These are phyloP conservation scores for Fusarium setosum DNA, from an alignment of 2,329 filamentous ascomycete genomes.

Conservation along the genomic window DNA sequence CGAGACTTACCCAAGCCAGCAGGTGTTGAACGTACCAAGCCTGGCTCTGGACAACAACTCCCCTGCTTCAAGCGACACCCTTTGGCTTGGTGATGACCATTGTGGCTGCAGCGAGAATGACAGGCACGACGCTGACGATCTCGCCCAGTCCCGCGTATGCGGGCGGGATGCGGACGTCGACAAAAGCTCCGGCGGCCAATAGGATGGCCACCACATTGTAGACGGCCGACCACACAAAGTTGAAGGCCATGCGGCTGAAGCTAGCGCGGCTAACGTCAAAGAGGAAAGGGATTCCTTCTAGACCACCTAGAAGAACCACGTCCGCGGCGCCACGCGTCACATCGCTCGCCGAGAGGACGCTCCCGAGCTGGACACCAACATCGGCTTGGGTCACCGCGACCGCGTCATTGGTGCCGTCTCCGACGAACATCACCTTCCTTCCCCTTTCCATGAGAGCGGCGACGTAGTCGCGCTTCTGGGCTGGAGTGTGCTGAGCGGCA, in stretches of 20 bases:
- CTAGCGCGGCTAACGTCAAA: constrained; percentile 57
- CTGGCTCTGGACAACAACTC: neutral
- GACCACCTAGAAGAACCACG: constrained; percentile 64
- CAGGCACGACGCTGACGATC: constrained; percentile 72
- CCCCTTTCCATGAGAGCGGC: constrained; percentile 47
- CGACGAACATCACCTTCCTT: constrained; percentile 65
- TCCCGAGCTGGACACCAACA: constrained; percentile 69
- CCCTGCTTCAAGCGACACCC: neutral
- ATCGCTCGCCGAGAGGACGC: constrained; percentile 57
- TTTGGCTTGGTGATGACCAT: constrained; percentile 36
- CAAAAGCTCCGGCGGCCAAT: constrained; percentile 69
- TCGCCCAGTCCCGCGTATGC: constrained; percentile 71
- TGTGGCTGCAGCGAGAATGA: constrained; percentile 55
- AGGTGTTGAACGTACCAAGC: constrained; percentile 8
- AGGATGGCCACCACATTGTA: constrained; percentile 73
- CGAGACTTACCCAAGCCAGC: constrained; percentile 1
- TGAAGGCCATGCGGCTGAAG: constrained; percentile 63
- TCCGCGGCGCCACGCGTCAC: constrained; percentile 67
- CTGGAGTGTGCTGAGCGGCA: constrained; percentile 59
- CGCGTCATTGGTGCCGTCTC: constrained; percentile 74
- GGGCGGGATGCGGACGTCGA: constrained; percentile 61
- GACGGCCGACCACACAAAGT: constrained; percentile 70
- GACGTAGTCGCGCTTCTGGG: constrained; percentile 66
- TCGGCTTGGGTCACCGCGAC: constrained; percentile 69
- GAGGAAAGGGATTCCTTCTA: constrained; percentile 62